Evolutionary conservation across 2,329 filamentous ascomycete species (phyloP), one percentile per base, ranked within the genome.

Genomic region (Phyllosticta paracitricarpa): DNA sequence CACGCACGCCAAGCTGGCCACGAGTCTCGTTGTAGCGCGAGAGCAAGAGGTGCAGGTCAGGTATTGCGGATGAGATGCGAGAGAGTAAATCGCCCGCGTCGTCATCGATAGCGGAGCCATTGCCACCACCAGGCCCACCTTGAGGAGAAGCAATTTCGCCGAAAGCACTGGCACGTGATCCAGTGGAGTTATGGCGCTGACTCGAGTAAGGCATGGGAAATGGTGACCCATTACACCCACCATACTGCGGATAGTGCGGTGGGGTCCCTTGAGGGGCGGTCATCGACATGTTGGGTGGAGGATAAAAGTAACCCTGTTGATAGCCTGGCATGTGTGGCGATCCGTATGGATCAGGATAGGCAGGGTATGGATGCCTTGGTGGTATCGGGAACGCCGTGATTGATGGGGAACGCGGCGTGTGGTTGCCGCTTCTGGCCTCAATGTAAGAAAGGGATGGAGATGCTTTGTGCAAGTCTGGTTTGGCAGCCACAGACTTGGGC

Each of bases 271-370:
- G 72, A 28, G 71, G 72, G 33, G 71, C 67, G 61, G 68, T 68
- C 59, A 69, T 71, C 63, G 66, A 65, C 54, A 68, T 66, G 62
- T 66, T 68, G 58, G 69, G 66, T 63, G 40, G 17, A 48, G 61
- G 64, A 25, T 61, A 62, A 64, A 73, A 73, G 65, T 72, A 72
- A 56, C 71, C 67, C 30, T 69, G 71, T 65, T 73, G 71, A 64
- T 75, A 74, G 25, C 69, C 68, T 30, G 70, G 66, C 90, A 78
- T 90, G 64, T 81, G 84, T 72, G 87, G 91, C 81, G 84, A 91
- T 70, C 80, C 82, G 33, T 62, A 62, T 17, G 56, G 56, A 51
- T 62, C 60, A 30, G 52, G 56, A 35, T 51, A 58, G 4, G 56
- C 51, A 17, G 66, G 82, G 65, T 73, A 73, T 25, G 60, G 56